Base-by-base conservation (phyloP, 1,284 basidiomycete species). In the Golubevia pallescens region DNA sequence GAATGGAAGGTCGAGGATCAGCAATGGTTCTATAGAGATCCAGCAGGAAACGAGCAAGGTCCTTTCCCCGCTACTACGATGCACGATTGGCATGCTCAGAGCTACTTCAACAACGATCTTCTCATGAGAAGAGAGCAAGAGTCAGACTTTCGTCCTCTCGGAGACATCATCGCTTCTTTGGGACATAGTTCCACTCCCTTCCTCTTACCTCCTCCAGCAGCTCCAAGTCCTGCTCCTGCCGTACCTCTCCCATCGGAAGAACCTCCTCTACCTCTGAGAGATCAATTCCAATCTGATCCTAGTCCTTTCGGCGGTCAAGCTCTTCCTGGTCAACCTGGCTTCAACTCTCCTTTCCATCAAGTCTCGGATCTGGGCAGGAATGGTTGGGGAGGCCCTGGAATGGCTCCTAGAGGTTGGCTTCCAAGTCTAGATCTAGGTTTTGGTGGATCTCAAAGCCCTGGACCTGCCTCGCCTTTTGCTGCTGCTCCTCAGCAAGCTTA, bases 1-100 rank as follows among this genome's bases (percentile, higher is more conserved):
- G 77, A 78, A 14, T 61, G 63, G 10, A 71, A 75, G 58, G 65
- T 75, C 23, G 42, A 48, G 16, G 42, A 48, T 48, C 55, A 57
- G 2, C 23, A 24, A 34, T 85, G 82, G 82, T 67, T 74, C 24
- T 85, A 85, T 63, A 61, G 75, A 16, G 82, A 85, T 59, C 76
- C 72, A 20, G 64, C 63, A 0, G 80, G 81, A 52, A 70, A 73
- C 38, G 75, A 79, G 0, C 82, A 85, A 38, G 81, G 82, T 4
- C 82, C 82, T 8, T 85, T 85, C 67, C 67, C 69, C 23, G 79
- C 74, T 19, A 72, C 73, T 23, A 66, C 70, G 59, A 85, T 85
- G 82, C 82, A 85, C 62, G 71, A 76, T 28, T 85, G 82, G 82
- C 82, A 76, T 57, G 71, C 75, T 57, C 79, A 78, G 63, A 74